phyloP scores from a whole-genome alignment of 2,329 filamentous ascomycete genomes.

The Nannizziopsis barbatae region DNA sequence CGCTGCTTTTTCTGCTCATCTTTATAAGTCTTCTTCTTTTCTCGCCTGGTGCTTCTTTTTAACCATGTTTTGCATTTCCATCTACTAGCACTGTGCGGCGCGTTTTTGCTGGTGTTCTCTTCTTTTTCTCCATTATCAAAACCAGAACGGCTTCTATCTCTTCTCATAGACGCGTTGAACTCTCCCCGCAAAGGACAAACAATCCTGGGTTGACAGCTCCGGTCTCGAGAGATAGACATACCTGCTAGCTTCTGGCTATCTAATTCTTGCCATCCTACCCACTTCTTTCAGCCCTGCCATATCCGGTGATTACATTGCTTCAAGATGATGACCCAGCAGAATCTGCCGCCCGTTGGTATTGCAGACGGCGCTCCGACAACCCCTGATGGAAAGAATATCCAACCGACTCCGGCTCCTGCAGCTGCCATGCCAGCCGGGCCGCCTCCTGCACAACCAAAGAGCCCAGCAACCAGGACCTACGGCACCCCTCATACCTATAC shows the following conservation, averaged over 20 bases:
- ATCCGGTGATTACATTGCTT: background rate
- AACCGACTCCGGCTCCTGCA: conserved; percentile 16
- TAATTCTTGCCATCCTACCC: too few species aligned
- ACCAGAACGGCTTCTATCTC: background rate
- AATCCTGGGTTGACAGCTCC: background rate
- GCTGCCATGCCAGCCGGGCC: conserved; percentile 21
- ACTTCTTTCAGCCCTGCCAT: background rate
- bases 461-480: conserved; percentile 22
- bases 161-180: background rate
- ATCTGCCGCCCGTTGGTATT: background rate
- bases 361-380: background rate
- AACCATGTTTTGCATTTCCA: background rate
- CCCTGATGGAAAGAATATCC: background rate
- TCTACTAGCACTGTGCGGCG: background rate
- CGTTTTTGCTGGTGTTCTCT: background rate
- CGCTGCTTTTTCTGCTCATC: background rate
- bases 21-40: conserved; percentile 1
- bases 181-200: background rate
- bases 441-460: background rate
- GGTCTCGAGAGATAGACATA: background rate
- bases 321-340: conserved; percentile 2
- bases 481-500: conserved; percentile 41
- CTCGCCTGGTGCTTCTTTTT: background rate
- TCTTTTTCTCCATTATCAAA: background rate
- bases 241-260: background rate